Evolutionary conservation across 495 filamentous ascomycete species (phyloP), one percentile per base, ranked within the genome.

Genomic region (Cudoniella acicularis): DNA sequence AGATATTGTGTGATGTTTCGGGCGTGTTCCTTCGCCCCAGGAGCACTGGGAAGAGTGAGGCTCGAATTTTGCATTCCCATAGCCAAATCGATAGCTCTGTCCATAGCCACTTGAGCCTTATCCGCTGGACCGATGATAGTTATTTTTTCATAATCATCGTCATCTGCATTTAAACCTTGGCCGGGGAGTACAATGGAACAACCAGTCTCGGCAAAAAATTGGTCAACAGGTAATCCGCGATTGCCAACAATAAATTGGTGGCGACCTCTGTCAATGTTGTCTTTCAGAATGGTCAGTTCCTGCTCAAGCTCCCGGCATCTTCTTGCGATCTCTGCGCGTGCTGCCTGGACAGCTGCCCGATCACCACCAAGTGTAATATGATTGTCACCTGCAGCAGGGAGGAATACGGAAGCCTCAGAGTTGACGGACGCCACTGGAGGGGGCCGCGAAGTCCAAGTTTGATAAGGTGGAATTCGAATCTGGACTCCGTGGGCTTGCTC

Each of bases 201-300:
- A 51, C 93, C 94, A 48, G 93, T 97, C 61, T 96, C 84, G 16
- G 84, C 83, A 57, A 96, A 83, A 76, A 99, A 93, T 46, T 96
- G 81, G 51, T 96, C 85, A 45, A 91, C 73, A 2, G 89, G 85
- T 57, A 86, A 81, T 26, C 88, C 90, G 53, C 83, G 77, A 40
- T 94, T 85, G 40, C 90, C 91, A 60, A 96, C 83, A 64, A 99
- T 90, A 73, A 96, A 96, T 68, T 91, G 91, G 70, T 96, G 93
- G 42, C 87, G 85, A 18, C 87, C 88, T 53, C 83, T 86, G 61
- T 89, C 83, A 64, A 98, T 85, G 0, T 83, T 77, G 43, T 92
- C 68, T 69, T 92, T 83, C 40, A 91, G 82, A 10, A 91, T 71
- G 17, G 84, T 83, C 57, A 99, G 73, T 56, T 82, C 71, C 25